These are phyloP conservation scores for Pharus latifolius DNA, from an alignment of 176 grass and related monocot species.

Conservation along the genomic window DNA sequence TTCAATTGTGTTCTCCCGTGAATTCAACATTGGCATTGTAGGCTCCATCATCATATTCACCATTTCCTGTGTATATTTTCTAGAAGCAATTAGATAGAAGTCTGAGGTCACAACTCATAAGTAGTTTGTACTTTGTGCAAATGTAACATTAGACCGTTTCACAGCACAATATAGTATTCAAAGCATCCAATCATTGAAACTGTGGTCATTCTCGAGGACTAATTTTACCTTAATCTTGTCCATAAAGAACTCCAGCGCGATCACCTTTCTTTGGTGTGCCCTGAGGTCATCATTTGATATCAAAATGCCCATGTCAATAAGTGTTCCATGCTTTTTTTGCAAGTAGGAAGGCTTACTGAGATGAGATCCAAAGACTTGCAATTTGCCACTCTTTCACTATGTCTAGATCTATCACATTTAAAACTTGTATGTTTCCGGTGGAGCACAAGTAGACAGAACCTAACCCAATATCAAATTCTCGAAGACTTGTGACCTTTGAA, in stretches of 20 bases:
- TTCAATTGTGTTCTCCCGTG: slow-evolving; percentile 41
- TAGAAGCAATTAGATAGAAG: neutral
- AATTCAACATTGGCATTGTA: slow-evolving; percentile 27
- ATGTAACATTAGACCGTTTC: neutral
- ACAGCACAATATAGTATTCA: neutral
- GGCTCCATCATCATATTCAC: slow-evolving; percentile 43
- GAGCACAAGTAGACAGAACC: slow-evolving; percentile 61
- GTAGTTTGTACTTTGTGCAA: neutral
- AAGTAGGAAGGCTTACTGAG: slow-evolving; percentile 50
- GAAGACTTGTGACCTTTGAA: neutral
- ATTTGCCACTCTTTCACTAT: slow-evolving; percentile 54
- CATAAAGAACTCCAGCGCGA: slow-evolving; percentile 81
- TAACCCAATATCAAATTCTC: slow-evolving; percentile 3
- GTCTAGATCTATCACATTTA: slow-evolving; percentile 45
- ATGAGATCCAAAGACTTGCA: slow-evolving; percentile 60
- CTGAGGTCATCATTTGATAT: slow-evolving; percentile 53
- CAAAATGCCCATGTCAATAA: slow-evolving; percentile 65
- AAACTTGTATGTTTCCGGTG: slow-evolving; percentile 40
- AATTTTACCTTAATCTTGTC: slow-evolving; percentile 73
- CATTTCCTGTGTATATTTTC: slow-evolving; percentile 46
- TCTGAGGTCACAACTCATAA: neutral
- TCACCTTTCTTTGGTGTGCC: slow-evolving; percentile 66
- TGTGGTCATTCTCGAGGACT: neutral
- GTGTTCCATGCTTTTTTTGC: slow-evolving; percentile 42
- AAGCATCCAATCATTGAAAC: neutral